Conservation (phyloP, 2,329 filamentous ascomycete genomes). For the Capronia americana region DNA sequence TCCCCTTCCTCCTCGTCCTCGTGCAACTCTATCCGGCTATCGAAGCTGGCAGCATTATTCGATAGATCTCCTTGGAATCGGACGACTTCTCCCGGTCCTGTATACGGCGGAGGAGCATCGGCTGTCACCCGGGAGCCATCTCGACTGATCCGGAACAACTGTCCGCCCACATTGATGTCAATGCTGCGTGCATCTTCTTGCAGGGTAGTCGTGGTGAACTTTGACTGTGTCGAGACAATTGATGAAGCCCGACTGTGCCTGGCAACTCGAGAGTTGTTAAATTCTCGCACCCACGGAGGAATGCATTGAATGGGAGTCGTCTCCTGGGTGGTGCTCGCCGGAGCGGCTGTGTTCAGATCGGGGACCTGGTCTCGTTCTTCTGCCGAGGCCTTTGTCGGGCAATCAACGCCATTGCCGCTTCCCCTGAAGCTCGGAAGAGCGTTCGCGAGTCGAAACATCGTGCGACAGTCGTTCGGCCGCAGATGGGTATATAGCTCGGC, state of each 20-base stretch:
- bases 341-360: conserved; percentile 1
- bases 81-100: conserved; percentile 26
- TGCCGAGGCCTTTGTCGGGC: conserved; percentile 3
- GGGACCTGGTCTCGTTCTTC: conserved; percentile 23
- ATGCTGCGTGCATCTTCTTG: conserved; percentile 42
- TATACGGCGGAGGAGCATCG: conserved; percentile 38
- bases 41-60: conserved; percentile 1
- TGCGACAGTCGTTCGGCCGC: not conserved
- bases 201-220: conserved; percentile 42
- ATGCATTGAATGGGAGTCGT: conserved; percentile 11
- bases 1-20: conserved; percentile 12
- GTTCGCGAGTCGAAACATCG: conserved; percentile 27
- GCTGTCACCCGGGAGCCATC: conserved; percentile 43
- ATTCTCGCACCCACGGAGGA: conserved; percentile 35
- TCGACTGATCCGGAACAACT: conserved; percentile 44
- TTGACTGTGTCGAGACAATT: conserved; percentile 43
- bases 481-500: not conserved
- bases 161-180: conserved; percentile 42
- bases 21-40: conserved; percentile 4
- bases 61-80: conserved; percentile 16
- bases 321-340: conserved; percentile 10
- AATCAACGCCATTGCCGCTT: not conserved
- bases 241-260: conserved; percentile 44
- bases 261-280: conserved; percentile 30
- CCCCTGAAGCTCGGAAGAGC: conserved; percentile 20